Base-by-base conservation (phyloP, 108 stramenopile species). In the Skeletonema tropicum region DNA sequence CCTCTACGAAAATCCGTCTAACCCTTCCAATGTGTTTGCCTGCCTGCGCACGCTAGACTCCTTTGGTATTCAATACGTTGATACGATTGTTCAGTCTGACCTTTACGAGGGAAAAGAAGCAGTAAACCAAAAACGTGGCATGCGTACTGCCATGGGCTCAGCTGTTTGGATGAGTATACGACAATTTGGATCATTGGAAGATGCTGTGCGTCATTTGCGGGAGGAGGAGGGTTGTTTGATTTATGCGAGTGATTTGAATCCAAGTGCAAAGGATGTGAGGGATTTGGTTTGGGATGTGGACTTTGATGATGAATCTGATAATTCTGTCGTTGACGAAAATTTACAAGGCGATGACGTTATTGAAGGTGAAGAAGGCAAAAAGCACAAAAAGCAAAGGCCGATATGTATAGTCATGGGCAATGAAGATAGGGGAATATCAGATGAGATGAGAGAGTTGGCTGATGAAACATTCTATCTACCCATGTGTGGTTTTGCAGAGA, bases 21-120 rank as follows among this genome's bases (percentile, higher is more conserved):
- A 98, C 68, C 97, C 98, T 2, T 89, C 88, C 69, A 98, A 98
- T 76, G 94, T 96, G 0, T 98, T 93, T 89, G 98, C 98, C 6
- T 97, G 96, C 71, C 73, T 98, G 3, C 80, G 98, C 3, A 97
- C 98, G 2, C 31, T 98, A 10, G 98, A 98, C 74, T 87, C 85
- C 35, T 94, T 94, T 80, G 90, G 92, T 3, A 84, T 94, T 48
- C 94, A 94, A 69, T 65, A 94, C 70, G 91, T 91, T 6, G 89
- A 93, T 71, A 70, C 93, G 8, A 79, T 92, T 33, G 82, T 93
- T 10, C 35, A 90, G 31, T 84, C 89, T 5, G 83, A 82, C 21
- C 57, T 46, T 33, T 95, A 92, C 60, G 26, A 66, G 55, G 92
- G 92, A 13, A 92, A 92, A 78, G 83, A 80, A 60, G 88, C 90